Evolutionary conservation across 495 filamentous ascomycete species (phyloP), one percentile per base, ranked within the genome.

Genomic region (Aspergillus diversus): DNA sequence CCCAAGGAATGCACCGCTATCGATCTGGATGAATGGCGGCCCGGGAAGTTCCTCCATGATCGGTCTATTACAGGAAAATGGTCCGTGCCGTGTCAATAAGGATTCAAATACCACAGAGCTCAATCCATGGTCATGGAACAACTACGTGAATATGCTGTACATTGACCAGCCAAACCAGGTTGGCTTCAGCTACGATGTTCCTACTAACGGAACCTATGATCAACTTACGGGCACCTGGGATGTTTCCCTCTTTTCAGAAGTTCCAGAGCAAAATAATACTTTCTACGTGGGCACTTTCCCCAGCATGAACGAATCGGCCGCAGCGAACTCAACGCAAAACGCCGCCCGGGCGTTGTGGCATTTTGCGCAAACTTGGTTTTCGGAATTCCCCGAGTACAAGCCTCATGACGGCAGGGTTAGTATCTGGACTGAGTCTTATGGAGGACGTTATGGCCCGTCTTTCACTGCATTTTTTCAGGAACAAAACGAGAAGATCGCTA

Each of bases 391-490:
- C 0, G 73, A 75, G 33, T 86, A 86, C 67, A 81, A 83, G 60
- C 85, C 84, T 0, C 77, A 78, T 53, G 75, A 85, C 59, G 78
- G 84, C 32, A 71, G 80, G 1, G 81, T 90, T 35, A 83, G 76
- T 63, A 80, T 87, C 55, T 77, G 76, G 75, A 82, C 80, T 0
- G 82, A 84, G 66, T 84, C 82, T 15, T 90, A 90, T 63, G 88
- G 89, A 12, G 87, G 87, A 2, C 87, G 86, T 34, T 90, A 90
- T 51, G 89, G 87, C 0, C 89, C 88, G 0, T 76, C 85, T 1
- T 90, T 88, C 64, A 81, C 84, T 39, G 77, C 83, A 15, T 91
- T 86, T 67, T 84, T 91, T 67, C 83, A 89, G 61, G 70, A 83
- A 59, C 88, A 91, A 69, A 92, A 92, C 59, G 76, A 76, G 61